Conservation (phyloP, 306 rosid genomes). For the Cucumis melo region DNA sequence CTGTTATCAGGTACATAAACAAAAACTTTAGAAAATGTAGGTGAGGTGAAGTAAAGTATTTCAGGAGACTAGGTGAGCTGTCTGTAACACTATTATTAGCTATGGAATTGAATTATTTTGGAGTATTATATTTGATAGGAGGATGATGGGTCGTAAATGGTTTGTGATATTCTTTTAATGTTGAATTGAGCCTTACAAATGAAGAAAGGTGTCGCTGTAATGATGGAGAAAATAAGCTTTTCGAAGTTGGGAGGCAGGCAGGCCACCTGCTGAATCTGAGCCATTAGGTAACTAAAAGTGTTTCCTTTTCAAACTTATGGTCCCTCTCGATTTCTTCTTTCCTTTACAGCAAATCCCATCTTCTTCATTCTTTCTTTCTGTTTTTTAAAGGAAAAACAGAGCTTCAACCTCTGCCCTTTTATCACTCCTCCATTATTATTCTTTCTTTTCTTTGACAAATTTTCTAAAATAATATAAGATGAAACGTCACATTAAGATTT, state of each 20-base stretch:
- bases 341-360: conserved; percentile 9
- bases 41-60: neutral
- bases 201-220: conserved; percentile 8
- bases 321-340: neutral
- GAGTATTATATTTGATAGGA: neutral
- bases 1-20: neutral
- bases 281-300: neutral
- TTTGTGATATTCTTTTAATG: neutral
- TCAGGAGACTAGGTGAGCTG: neutral
- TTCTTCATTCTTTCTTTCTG: neutral
- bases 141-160: neutral
- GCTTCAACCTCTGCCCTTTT: neutral
- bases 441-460: neutral
- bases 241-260: conserved; percentile 5
- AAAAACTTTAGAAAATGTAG: neutral
- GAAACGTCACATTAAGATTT: neutral
- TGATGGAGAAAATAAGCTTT: conserved; percentile 1
- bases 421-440: neutral
- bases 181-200: neutral
- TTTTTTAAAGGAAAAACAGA: conserved; percentile 1
- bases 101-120: neutral
- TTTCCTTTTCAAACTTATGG: neutral
- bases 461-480: neutral
- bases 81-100: neutral
- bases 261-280: conserved; percentile 5